Evolutionary conservation across 257 asterid genomes (phyloP).

Genomic region (Cordia subcordata): DNA sequence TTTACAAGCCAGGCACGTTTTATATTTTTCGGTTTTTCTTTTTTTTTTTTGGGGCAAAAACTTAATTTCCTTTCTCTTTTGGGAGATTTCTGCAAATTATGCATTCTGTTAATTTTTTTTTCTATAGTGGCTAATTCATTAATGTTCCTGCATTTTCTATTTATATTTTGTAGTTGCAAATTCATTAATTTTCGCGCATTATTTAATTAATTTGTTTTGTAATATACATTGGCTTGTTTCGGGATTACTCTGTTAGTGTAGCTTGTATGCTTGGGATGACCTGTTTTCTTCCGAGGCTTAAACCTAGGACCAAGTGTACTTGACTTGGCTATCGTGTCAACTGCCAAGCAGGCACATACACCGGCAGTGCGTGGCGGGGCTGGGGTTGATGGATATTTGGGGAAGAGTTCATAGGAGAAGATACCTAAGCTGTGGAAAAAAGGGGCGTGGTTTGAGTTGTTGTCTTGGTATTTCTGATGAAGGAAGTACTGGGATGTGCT

Average conservation of each 20-base stretch:
- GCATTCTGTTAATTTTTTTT: background rate
- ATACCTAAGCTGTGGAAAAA: too few relatives aligned
- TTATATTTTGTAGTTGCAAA: background rate
- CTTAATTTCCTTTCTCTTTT: too few relatives aligned
- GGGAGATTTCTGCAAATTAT: background rate
- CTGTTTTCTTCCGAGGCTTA: background rate
- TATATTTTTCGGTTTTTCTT: background rate
- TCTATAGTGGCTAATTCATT: background rate
- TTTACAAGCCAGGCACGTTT: conserved; percentile 59
- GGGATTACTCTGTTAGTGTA: background rate
- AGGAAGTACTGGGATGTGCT: too few relatives aligned
- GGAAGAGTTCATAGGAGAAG: too few relatives aligned
- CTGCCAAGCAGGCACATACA: too few relatives aligned
- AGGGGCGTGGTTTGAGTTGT: too few relatives aligned
- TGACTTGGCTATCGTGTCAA: too few relatives aligned
- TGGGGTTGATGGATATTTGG: background rate
- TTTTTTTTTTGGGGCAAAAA: background rate
- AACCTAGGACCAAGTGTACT: background rate
- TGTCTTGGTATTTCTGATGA: too few relatives aligned
- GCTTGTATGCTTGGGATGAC: background rate
- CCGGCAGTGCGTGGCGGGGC: background rate
- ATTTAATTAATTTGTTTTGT: too few relatives aligned
- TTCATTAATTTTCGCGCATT: background rate
- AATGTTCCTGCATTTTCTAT: background rate
- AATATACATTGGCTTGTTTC: background rate